Percentiles rank a stretch among this genome's conserved stretches.
phyloP scores from a whole-genome alignment of 306 rosid species.

The Benincasa hispida region DNA sequence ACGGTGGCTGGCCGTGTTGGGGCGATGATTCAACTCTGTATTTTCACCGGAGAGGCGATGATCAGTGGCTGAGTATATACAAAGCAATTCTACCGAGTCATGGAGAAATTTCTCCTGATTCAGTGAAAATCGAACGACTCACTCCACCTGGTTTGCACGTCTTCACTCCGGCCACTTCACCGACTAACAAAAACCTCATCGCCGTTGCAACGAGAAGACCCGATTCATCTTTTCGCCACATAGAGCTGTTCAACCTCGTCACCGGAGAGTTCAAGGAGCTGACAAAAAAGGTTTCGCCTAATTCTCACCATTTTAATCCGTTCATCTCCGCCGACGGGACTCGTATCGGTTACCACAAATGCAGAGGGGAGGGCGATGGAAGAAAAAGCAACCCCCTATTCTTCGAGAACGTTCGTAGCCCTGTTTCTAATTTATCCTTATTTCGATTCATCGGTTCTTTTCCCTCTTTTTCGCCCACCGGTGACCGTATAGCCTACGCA shows the following conservation, averaged over 20 bases:
- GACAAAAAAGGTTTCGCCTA: constrained; percentile 48
- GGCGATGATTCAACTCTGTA: constrained; percentile 57
- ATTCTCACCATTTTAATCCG: constrained; percentile 68
- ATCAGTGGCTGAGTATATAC: constrained; percentile 81
- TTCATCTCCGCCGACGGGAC: constrained; percentile 54
- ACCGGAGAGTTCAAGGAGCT: constrained; percentile 49
- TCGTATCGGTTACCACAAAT: constrained; percentile 71
- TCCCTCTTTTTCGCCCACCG: constrained; percentile 59
- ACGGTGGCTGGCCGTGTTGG: constrained; percentile 97
- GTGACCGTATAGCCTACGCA: constrained; percentile 47
- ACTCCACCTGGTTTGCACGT: constrained; percentile 80
- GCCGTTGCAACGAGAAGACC: constrained; percentile 76
- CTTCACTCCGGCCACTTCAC: constrained; percentile 75
- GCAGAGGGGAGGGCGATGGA: constrained; percentile 38
- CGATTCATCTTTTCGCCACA: constrained; percentile 48
- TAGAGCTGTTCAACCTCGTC: constrained; percentile 46
- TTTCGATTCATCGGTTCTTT: constrained; percentile 58
- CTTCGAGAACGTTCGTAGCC: constrained; percentile 47
- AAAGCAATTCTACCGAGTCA: constrained; percentile 33
- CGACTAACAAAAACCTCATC: constrained; percentile 54
- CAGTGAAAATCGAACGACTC: constrained; percentile 50
- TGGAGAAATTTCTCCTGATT: constrained; percentile 22
- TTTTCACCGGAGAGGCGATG: constrained; percentile 64
- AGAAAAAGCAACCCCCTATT: constrained; percentile 15
- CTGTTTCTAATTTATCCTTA: constrained; percentile 36